phyloP scores from a whole-genome alignment of 345 rosid genomes.

The Brassica nigra region DNA sequence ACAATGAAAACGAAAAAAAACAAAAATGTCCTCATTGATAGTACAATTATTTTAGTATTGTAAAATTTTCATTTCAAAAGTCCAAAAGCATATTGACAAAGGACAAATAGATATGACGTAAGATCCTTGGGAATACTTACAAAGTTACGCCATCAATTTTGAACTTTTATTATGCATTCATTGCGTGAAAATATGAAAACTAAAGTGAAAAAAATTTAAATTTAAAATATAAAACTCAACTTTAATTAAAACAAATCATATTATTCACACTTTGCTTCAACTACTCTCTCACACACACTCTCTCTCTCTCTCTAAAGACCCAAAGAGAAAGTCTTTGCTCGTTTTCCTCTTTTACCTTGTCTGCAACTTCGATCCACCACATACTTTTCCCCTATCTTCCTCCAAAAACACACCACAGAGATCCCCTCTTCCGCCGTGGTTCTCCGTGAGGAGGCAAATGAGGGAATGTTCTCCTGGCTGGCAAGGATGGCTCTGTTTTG shows the following conservation, averaged over 20 bases:
- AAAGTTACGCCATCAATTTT: slow-evolving; percentile 5
- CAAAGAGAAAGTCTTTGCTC: slow-evolving; percentile 21
- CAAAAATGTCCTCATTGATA: neutral
- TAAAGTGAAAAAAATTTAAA: neutral
- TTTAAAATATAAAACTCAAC: slow-evolving; percentile 2
- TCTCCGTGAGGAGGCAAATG: slow-evolving; percentile 58
- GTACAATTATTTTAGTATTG: neutral
- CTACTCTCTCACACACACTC: slow-evolving; percentile 18
- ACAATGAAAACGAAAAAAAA: neutral
- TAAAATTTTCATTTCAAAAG: neutral
- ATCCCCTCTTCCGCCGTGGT: neutral
- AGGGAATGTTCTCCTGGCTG: slow-evolving; percentile 94
- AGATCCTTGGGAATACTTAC: neutral
- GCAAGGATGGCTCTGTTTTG: slow-evolving; percentile 68
- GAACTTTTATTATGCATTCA: slow-evolving; percentile 9
- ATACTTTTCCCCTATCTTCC: neutral
- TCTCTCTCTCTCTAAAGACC: slow-evolving; percentile 13
- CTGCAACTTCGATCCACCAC: slow-evolving; percentile 39
- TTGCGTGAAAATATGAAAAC: slow-evolving; percentile 15
- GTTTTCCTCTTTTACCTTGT: slow-evolving; percentile 22
- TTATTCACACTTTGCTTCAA: slow-evolving; percentile 41
- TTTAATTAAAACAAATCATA: slow-evolving; percentile 40
- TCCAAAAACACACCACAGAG: slow-evolving; percentile 1
- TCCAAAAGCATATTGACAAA: neutral
- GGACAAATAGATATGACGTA: neutral